A percentile compares a stretch with the other conserved stretches of the same genome.
These are phyloP conservation scores for Caryopteris hybrid DNA, from an alignment of 305 asterid genomes.

Conservation along the genomic window DNA sequence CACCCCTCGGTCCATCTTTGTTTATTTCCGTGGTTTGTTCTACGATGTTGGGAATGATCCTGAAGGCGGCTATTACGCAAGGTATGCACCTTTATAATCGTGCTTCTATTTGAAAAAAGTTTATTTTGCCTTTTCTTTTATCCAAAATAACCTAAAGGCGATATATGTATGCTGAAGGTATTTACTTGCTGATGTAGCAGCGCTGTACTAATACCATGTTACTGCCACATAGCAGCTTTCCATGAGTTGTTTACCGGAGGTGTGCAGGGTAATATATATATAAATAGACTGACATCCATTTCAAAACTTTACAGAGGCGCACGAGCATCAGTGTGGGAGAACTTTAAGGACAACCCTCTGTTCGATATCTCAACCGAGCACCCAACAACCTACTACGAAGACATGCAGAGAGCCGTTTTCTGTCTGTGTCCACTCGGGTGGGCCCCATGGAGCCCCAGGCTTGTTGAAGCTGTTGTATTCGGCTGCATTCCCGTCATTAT, in stretches of 20 bases:
- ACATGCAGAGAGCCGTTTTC: slow-evolving; percentile 63
- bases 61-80: slow-evolving; percentile 64
- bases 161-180: too few relatives aligned
- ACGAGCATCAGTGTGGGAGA: slow-evolving; percentile 64
- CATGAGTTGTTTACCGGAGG: too few relatives aligned
- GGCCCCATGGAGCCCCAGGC: slow-evolving; percentile 72
- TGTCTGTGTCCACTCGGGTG: slow-evolving; percentile 64
- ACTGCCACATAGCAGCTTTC: too few relatives aligned
- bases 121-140: too few relatives aligned
- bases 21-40: slow-evolving; percentile 58
- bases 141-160: too few relatives aligned
- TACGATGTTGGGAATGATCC: slow-evolving; percentile 59
- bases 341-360: slow-evolving; percentile 57
- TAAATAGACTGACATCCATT: background rate
- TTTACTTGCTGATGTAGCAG: too few relatives aligned
- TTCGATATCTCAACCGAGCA: slow-evolving; percentile 60
- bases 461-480: slow-evolving; percentile 57
- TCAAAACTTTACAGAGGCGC: slow-evolving; percentile 45
- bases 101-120: too few relatives aligned
- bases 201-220: too few relatives aligned
- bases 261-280: too few relatives aligned
- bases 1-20: slow-evolving; percentile 58
- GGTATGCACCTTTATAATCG: slow-evolving; percentile 23
- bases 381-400: slow-evolving; percentile 61
- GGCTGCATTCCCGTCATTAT: slow-evolving; percentile 64